Conservation (phyloP, 2,329 filamentous ascomycete species). For the Clathrospora elynae region DNA sequence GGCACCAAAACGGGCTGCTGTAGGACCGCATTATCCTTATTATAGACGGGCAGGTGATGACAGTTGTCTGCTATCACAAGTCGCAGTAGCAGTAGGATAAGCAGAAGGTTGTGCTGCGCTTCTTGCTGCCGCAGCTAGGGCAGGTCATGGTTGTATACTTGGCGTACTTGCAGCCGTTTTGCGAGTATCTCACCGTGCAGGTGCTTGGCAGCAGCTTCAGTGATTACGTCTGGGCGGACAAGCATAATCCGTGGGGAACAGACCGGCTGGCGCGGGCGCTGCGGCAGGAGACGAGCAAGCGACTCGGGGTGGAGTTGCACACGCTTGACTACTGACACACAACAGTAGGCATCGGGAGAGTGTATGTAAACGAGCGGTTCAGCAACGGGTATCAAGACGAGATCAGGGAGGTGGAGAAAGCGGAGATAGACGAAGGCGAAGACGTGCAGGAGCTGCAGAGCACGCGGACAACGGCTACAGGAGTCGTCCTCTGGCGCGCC, state of each 20-base stretch:
- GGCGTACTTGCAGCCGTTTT: constrained; percentile 25
- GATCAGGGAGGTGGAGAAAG: constrained; percentile 21
- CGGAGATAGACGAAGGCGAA: constrained; percentile 22
- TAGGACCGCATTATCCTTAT: constrained; percentile 30
- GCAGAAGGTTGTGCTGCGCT: constrained; percentile 31
- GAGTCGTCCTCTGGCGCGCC: no score
- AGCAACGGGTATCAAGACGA: constrained; percentile 24
- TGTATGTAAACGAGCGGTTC: constrained; percentile 20
- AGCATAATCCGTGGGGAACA: neutral
- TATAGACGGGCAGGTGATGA: constrained; percentile 21
- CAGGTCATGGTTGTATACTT: constrained; percentile 31
- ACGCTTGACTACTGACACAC: constrained; percentile 21
- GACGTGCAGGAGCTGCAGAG: constrained; percentile 16
- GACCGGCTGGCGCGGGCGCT: constrained; percentile 17
- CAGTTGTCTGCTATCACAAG: constrained; percentile 31
- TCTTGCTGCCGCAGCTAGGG: constrained; percentile 24
- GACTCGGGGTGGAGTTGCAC: constrained; percentile 17
- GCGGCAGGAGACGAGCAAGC: constrained; percentile 18
- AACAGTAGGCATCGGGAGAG: constrained; percentile 20
- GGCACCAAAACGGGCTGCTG: constrained; percentile 19
- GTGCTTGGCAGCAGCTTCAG: constrained; percentile 11
- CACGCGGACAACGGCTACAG: constrained; percentile 13
- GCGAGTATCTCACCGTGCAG: constrained; percentile 21
- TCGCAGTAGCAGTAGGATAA: constrained; percentile 28
- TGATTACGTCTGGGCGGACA: constrained; percentile 17